Evolutionary conservation across 2,329 filamentous ascomycete species (phyloP).

Genomic region (Tricladium varicosporioides): DNA sequence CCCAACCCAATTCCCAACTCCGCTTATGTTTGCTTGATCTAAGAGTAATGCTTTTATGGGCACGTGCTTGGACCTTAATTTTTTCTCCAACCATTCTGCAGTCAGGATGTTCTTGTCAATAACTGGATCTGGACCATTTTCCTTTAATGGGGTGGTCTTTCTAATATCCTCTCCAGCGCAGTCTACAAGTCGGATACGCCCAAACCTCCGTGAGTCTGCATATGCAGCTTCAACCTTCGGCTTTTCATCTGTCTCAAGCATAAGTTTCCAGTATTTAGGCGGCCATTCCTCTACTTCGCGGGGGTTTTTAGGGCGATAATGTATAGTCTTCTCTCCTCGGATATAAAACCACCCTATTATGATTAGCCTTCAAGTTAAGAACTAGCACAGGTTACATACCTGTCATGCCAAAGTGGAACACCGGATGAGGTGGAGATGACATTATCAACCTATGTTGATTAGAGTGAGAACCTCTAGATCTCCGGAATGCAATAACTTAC

Average conservation of each 20-base stretch:
- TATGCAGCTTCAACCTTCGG: slow-evolving; percentile 68
- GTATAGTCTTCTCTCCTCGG: slow-evolving; percentile 71
- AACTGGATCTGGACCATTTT: slow-evolving; percentile 93
- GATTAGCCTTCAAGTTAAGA: slow-evolving; percentile 12
- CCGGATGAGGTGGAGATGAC: slow-evolving; percentile 73
- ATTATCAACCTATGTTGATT: slow-evolving; percentile 58
- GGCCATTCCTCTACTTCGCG: slow-evolving; percentile 71
- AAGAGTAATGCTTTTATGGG: slow-evolving; percentile 87
- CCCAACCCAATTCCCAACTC: slow-evolving; percentile 96
- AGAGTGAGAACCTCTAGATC: neutral
- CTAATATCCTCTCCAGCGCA: slow-evolving; percentile 75
- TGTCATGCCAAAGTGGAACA: slow-evolving; percentile 84
- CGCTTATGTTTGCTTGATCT: slow-evolving; percentile 84
- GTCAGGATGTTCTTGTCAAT: slow-evolving; percentile 77
- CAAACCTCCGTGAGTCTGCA: slow-evolving; percentile 77
- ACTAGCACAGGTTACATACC: slow-evolving; percentile 37
- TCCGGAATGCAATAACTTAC: slow-evolving; percentile 36
- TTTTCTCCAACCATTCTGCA: slow-evolving; percentile 67
- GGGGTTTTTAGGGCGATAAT: slow-evolving; percentile 65
- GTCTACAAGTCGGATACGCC: slow-evolving; percentile 77
- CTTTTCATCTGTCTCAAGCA: slow-evolving; percentile 61
- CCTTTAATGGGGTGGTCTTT: slow-evolving; percentile 72
- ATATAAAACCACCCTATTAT: slow-evolving; percentile 77
- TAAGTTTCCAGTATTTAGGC: slow-evolving; percentile 86
- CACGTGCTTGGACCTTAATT: slow-evolving; percentile 73